Evolutionary conservation across 2,329 filamentous ascomycete genomes (phyloP).

Genomic region (Immersiporthe knoxdaviesiana): DNA sequence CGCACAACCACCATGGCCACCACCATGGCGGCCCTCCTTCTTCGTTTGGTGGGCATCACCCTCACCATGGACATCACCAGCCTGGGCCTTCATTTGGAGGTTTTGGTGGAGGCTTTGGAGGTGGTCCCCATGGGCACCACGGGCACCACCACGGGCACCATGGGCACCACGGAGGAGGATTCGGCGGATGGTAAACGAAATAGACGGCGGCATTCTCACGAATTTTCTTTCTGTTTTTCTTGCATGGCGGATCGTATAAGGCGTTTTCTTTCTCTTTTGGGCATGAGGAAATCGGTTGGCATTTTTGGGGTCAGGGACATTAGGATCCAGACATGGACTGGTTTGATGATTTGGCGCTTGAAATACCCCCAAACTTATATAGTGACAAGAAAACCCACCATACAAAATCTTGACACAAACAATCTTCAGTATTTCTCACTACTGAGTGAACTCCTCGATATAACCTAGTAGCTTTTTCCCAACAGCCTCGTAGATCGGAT

Average conservation of each 20-base stretch:
- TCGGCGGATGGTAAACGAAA: background rate
- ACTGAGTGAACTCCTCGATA: constrained; percentile 12
- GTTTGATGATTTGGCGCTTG: background rate
- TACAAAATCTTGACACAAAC: no score
- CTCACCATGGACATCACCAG: background rate
- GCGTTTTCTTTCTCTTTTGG: background rate
- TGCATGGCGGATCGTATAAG: background rate
- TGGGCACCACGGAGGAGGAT: constrained; percentile 19
- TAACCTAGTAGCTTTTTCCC: constrained; percentile 18
- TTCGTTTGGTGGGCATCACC: constrained; percentile 1
- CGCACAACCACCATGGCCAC: background rate
- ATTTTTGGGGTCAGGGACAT: background rate
- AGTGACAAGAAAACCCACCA: no score
- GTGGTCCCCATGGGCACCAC: constrained; percentile 22
- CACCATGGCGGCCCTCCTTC: background rate
- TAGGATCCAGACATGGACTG: background rate
- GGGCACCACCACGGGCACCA: constrained; percentile 14
- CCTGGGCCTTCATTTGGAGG: constrained; percentile 1
- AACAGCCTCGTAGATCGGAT: constrained; percentile 25
- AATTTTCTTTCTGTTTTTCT: background rate
- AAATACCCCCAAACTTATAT: background rate
- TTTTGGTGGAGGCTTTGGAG: constrained; percentile 5
- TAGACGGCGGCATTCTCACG: background rate
- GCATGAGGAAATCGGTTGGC: background rate
- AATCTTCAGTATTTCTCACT: background rate